Evolutionary conservation across 2,329 filamentous ascomycete species (phyloP), one percentile per base, ranked within the genome.

Genomic region (Xylogone sp.): DNA sequence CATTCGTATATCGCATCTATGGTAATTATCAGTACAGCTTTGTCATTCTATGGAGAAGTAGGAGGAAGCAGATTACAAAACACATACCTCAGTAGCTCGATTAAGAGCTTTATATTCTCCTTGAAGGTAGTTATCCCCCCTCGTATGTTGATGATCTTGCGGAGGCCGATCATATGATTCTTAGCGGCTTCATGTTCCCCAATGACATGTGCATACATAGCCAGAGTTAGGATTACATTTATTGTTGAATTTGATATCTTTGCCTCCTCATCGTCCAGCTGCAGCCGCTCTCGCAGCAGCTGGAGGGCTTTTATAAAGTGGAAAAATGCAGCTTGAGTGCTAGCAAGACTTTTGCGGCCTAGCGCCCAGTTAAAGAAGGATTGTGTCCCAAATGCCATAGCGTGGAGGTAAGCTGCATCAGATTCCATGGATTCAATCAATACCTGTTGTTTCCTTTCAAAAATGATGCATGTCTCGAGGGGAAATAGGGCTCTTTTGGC

Each of bases 371-470:
- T 58, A 48, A 69, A 65, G 54, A 67, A 72, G 22, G 56, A 57
- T 21, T 68, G 61, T 5, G 65, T 54, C 1, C 65, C 62, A 53
- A 70, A 72, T 7, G 68, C 60, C 42, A 64, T 62, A 29, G 66
- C 59, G 53, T 73, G 69, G 2, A 73, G 59, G 47, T 68, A 70
- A 9, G 64, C 65, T 2, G 65, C 52, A 49, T 72, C 69, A n/a
- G 55, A 27, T 5, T 59, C 56, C 10, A 72, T 53, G 16, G 62
- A 62, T 10, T 63, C 63, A 39, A 69, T 58, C 63, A 63, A 68
- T n/a, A 45, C 43, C 16, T 56, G 51, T 3, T 57, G 59, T 6
- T 60, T 49, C 4, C 51, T 55, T 1, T 64, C 56, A 50, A 68
- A 68, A 21, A 58, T 42, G 9, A 70, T 61, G 43, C 59, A 66